Evolutionary conservation across 805 yeast species (phyloP).

Genomic region (Saturnispora gosingensis): DNA sequence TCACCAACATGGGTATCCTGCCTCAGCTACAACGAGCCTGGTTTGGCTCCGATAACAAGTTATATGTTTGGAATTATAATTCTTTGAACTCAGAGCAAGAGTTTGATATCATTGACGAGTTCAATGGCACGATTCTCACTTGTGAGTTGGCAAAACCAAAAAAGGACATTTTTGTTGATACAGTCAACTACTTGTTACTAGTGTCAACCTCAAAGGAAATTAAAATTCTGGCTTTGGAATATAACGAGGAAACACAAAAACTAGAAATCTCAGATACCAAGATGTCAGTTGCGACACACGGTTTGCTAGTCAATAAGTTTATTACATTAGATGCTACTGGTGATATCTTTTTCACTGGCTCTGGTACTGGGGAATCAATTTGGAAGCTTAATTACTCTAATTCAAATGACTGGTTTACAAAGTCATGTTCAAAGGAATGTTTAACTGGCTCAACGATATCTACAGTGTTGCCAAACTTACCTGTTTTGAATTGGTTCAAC

Average conservation of each 20-base stretch:
- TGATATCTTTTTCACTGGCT: slow-evolving; percentile 79
- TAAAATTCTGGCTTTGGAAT: slow-evolving; percentile 65
- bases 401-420: slow-evolving; percentile 78
- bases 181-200: slow-evolving; percentile 62
- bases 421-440: slow-evolving; percentile 76
- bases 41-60: slow-evolving; percentile 73
- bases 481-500: slow-evolving; percentile 22
- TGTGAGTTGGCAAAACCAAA: slow-evolving; percentile 78
- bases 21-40: slow-evolving; percentile 76
- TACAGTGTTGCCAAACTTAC: slow-evolving; percentile 37
- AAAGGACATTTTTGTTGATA: slow-evolving; percentile 66
- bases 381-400: slow-evolving; percentile 85
- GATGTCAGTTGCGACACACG: slow-evolving; percentile 70
- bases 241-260: slow-evolving; percentile 29
- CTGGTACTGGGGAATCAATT: slow-evolving; percentile 63
- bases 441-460: slow-evolving; percentile 60
- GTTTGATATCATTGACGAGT: slow-evolving; percentile 73
- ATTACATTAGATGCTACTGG: slow-evolving; percentile 53
- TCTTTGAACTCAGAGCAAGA: slow-evolving; percentile 40
- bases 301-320: slow-evolving; percentile 61
- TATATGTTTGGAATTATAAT: slow-evolving; percentile 74
- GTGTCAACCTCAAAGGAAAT: slow-evolving; percentile 76
- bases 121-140: slow-evolving; percentile 65
- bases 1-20: slow-evolving; percentile 74
- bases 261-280: slow-evolving; percentile 75